Conservation (phyloP, 345 rosid species). For the Camelina neglecta region DNA sequence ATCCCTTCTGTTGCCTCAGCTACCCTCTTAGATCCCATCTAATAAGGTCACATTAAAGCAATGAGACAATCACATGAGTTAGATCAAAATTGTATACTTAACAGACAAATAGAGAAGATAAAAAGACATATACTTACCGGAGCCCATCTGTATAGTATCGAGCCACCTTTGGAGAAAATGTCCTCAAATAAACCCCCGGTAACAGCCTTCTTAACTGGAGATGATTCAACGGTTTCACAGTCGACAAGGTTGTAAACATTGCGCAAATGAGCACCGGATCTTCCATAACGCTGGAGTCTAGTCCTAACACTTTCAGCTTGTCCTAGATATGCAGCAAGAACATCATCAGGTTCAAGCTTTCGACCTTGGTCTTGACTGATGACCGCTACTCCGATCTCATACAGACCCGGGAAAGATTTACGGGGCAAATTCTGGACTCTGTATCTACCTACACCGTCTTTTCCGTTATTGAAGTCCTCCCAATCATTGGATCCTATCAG, state of each 20-base stretch:
- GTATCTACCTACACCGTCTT: constrained; percentile 77
- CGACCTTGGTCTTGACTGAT: constrained; percentile 41
- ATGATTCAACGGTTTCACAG: constrained; percentile 28
- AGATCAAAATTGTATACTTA: neutral
- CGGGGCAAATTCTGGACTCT: constrained; percentile 75
- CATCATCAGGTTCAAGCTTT: constrained; percentile 53
- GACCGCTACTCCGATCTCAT: constrained; percentile 70
- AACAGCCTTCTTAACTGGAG: constrained; percentile 37
- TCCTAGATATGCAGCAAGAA: constrained; percentile 75
- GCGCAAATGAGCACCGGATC: constrained; percentile 80
- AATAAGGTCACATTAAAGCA: neutral
- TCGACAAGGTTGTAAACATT: constrained; percentile 34
- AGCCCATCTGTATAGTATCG: constrained; percentile 78
- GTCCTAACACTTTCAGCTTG: constrained; percentile 83
- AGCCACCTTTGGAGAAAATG: constrained; percentile 53
- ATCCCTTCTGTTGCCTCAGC: constrained; percentile 64
- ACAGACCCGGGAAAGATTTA: constrained; percentile 61
- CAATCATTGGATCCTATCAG: constrained; percentile 79
- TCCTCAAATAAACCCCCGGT: constrained; percentile 55
- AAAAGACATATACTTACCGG: constrained; percentile 50
- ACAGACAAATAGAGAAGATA: neutral
- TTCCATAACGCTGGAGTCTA: constrained; percentile 81
- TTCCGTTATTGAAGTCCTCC: constrained; percentile 64
- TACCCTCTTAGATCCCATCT: constrained; percentile 70
- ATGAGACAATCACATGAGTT: neutral